phyloP scores from a whole-genome alignment of 2,329 filamentous ascomycete species.

The Blastomyces gilchristii region DNA sequence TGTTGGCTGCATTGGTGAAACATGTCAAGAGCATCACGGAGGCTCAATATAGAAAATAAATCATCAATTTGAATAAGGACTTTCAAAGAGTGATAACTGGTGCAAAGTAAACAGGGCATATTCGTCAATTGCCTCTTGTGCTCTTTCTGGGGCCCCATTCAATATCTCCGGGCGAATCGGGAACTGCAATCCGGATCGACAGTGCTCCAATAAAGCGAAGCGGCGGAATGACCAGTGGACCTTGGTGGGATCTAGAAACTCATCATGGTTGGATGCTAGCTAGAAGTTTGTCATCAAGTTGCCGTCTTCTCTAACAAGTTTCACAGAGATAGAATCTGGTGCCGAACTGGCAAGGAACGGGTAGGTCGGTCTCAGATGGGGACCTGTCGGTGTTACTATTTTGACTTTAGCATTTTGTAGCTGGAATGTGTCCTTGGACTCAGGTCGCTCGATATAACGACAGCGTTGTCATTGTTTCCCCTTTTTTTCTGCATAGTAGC shows the following conservation, averaged over 20 bases:
- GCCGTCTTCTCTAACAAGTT: neutral
- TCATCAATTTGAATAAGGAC: neutral
- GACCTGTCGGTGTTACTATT: too few species aligned
- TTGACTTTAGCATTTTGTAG: neutral
- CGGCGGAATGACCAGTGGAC: too few species aligned
- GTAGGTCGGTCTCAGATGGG: too few species aligned
- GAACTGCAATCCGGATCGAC: too few species aligned
- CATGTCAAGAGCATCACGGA: neutral
- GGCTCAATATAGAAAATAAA: neutral
- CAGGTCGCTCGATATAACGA: neutral
- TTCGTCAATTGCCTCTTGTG: neutral
- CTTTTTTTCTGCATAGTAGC: neutral
- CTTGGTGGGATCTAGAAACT: neutral
- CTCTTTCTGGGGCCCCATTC: neutral
- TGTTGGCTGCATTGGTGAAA: neutral
- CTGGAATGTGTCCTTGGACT: neutral
- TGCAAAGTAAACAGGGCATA: neutral
- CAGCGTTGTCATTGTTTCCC: neutral
- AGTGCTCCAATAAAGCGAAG: too few species aligned
- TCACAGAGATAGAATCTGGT: neutral
- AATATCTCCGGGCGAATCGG: neutral
- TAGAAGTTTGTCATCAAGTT: neutral
- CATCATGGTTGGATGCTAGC: neutral
- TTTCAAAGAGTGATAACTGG: neutral
- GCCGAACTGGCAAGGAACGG: neutral